These are phyloP conservation scores for Ganoderma sp. DNA, from an alignment of 1,284 basidiomycete species.

Conservation along the genomic window DNA sequence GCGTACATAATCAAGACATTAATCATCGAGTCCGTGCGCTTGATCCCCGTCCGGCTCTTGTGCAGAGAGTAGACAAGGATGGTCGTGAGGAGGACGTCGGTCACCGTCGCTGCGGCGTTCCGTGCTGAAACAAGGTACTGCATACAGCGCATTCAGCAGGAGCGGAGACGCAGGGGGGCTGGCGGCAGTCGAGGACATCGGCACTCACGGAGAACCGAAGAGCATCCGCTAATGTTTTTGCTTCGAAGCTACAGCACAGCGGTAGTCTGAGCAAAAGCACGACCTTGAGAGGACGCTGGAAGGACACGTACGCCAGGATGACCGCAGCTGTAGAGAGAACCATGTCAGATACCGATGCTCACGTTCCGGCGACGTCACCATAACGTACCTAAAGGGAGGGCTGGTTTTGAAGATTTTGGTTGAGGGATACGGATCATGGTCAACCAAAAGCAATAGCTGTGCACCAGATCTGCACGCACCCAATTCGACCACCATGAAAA, in stretches of 20 bases:
- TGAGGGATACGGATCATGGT: background rate
- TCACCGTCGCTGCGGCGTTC: background rate
- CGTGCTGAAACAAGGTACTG: background rate
- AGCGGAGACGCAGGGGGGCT: background rate
- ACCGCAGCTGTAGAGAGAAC: background rate
- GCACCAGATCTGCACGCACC: background rate
- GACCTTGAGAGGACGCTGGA: background rate
- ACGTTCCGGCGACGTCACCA: background rate
- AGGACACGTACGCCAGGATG: background rate
- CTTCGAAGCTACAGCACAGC: background rate
- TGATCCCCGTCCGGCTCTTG: conserved; percentile 3
- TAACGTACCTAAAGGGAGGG: background rate
- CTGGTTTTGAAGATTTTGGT: background rate
- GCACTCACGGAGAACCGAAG: background rate
- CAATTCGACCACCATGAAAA: background rate
- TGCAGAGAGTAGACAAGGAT: background rate
- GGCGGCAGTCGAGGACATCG: background rate
- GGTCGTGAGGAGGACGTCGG: background rate
- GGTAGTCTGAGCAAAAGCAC: background rate
- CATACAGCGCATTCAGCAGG: background rate
- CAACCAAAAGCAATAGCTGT: background rate
- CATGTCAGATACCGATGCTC: background rate
- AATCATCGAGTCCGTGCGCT: conserved; percentile 23
- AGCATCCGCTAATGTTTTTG: background rate
- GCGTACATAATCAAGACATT: conserved; percentile 21